Evolutionary conservation across 257 asterid species (phyloP).

Genomic region (Mentha longifolia): DNA sequence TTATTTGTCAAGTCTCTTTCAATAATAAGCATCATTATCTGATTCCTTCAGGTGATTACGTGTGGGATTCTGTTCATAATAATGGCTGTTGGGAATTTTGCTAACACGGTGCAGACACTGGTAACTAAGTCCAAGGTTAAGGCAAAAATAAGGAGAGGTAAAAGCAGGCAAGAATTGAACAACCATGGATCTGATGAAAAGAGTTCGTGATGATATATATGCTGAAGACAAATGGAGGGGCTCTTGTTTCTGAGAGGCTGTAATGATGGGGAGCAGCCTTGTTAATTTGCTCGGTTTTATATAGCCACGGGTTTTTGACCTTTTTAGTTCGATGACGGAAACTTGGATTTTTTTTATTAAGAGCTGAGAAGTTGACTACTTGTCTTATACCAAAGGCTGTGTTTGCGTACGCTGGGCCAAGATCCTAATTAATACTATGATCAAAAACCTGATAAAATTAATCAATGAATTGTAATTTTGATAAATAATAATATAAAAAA

Average conservation of each 20-base stretch:
- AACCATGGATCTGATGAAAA: constrained; percentile 52
- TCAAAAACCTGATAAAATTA: too few relatives aligned
- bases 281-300: constrained; percentile 14
- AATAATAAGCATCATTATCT: not conserved
- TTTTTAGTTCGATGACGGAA: constrained; percentile 7
- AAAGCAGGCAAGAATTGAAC: constrained; percentile 68
- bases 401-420: not conserved
- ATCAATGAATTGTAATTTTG: too few relatives aligned
- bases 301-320: constrained; percentile 32
- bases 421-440: too few relatives aligned
- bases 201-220: constrained; percentile 37
- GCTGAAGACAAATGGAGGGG: not conserved
- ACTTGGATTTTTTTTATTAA: constrained; percentile 25
- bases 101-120: constrained; percentile 94
- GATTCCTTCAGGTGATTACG: constrained; percentile 68
- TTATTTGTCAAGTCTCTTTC: not conserved
- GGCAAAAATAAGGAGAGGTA: constrained; percentile 75
- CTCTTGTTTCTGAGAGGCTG: constrained; percentile 23
- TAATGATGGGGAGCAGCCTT: constrained; percentile 25
- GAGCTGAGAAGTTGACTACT: constrained; percentile 9
- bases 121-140: constrained; percentile 80
- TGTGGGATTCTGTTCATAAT: constrained; percentile 87
- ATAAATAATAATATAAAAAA: too few relatives aligned
- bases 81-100: constrained; percentile 95
- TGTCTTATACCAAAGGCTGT: constrained; percentile 4